Evolutionary conservation across 768 basidiomycete genomes (phyloP), one percentile per base, ranked within the genome.

Genomic region (Mrakia gelida): DNA sequence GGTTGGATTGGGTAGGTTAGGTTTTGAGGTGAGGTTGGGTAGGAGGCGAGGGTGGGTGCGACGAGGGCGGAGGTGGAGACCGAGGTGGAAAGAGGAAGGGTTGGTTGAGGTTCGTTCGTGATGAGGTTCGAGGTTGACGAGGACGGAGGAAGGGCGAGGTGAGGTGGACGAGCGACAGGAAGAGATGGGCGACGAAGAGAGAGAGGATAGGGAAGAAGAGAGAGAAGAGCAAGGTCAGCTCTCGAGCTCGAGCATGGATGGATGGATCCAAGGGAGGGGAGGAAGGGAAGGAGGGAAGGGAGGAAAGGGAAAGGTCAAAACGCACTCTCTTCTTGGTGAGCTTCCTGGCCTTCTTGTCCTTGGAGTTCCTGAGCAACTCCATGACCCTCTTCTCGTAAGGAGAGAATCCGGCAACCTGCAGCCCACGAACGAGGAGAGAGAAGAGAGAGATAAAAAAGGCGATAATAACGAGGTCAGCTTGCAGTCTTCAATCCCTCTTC

Each of bases 331-430:
- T 98, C 91, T 99, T 99, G 82, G 95, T 95, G 88, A 98, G 88
- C 88, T 98, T 98, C 86, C 94, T 89, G 79, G 96, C 96, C 87
- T 96, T 98, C 91, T 99, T 99, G 86, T 99, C 96, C 94, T 96
- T 97, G 80, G 93, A 95, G 90, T 97, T 98, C 86, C 95, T 91
- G 88, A 97, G 86, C 89, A 99, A 85, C 87, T 99, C 97, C 92
- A 99, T 90, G 76, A 98, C 95, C 82, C 97, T 90, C 84, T 95
- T 89, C 89, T 99, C 97, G 85, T 99, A 98, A 52, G 96, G 91
- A 52, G 94, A 92, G 87, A 97, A 98, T 80, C 96, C 96, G 82
- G 90, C 94, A 70, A 78, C 77, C 77, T 78, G 28, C 13, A 59
- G 26, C n/a, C n/a, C 28, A 16, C 49, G 2, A 52, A 52, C 49